Conservation (phyloP, 1,139 yeast species). For the Barnettozyma hawaiiensis region DNA sequence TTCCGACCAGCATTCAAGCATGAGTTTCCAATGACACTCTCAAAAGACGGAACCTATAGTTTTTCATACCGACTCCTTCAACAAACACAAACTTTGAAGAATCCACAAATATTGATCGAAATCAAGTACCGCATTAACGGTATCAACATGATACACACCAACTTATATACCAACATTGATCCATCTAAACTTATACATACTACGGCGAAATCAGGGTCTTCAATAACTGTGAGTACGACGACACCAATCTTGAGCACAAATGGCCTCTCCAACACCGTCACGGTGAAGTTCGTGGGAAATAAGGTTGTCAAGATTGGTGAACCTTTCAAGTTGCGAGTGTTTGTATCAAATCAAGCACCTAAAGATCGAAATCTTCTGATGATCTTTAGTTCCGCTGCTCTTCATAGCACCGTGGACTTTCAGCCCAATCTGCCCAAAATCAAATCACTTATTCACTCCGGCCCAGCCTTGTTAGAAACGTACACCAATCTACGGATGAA, state of each 20-base stretch:
- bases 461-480: conserved; percentile 24
- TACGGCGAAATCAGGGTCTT: conserved; percentile 6
- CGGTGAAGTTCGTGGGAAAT: conserved; percentile 59
- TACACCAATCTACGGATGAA: conserved; percentile 37
- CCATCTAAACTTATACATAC: conserved; percentile 26
- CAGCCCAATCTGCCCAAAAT: conserved; percentile 30
- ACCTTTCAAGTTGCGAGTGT: conserved; percentile 57
- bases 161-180: conserved; percentile 59
- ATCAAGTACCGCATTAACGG: conserved; percentile 26
- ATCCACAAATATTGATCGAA: conserved; percentile 15
- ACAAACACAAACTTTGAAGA: conserved; percentile 12
- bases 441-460: conserved; percentile 20
- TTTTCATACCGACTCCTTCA: conserved; percentile 40
- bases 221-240: conserved; percentile 28
- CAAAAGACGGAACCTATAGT: conserved; percentile 31
- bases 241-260: conserved; percentile 18
- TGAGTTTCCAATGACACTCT: conserved; percentile 28
- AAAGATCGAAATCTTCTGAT: conserved; percentile 39
- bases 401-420: conserved; percentile 27
- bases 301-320: conserved; percentile 57
- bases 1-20: conserved; percentile 28
- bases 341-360: conserved; percentile 55
- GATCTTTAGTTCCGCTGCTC: conserved; percentile 19
- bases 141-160: conserved; percentile 39
- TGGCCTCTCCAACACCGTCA: conserved; percentile 41